phyloP scores from a whole-genome alignment of 202 grass and related monocot genomes.

The Zizania palustris region DNA sequence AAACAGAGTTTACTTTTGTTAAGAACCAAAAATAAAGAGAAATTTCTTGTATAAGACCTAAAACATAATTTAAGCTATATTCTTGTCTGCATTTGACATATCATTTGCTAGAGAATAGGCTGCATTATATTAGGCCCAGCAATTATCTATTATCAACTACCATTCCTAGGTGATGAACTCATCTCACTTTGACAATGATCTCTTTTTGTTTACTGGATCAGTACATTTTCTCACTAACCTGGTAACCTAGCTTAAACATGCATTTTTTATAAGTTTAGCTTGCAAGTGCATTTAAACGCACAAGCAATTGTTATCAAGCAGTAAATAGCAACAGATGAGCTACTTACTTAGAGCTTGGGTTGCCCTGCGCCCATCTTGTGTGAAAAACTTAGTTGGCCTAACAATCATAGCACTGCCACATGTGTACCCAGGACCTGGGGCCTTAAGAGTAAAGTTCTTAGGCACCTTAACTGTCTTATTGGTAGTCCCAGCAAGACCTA shows the following conservation, averaged over 20 bases:
- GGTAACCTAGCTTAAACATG: conserved; percentile 23
- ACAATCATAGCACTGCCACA: conserved; percentile 75
- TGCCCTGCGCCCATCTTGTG: conserved; percentile 73
- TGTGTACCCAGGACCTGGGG: conserved; percentile 91
- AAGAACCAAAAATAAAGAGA: conserved; percentile 34
- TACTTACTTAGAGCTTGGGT: conserved; percentile 95
- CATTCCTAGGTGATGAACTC: conserved; percentile 18
- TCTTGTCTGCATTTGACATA: conserved; percentile 24
- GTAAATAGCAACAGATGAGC: conserved; percentile 11
- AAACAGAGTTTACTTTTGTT: conserved; percentile 43
- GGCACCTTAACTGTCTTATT: conserved; percentile 85
- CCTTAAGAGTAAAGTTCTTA: conserved; percentile 84
- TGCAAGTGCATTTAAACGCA: conserved; percentile 35
- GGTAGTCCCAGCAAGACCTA: conserved; percentile 77
- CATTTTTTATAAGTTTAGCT: not conserved
- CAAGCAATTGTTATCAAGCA: conserved; percentile 10
- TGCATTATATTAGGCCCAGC: conserved; percentile 4
- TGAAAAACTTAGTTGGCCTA: conserved; percentile 61
- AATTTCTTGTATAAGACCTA: conserved; percentile 5
- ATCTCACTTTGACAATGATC: conserved; percentile 20
- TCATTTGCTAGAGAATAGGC: conserved; percentile 21
- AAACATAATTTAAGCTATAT: conserved; percentile 4
- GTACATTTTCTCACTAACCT: conserved; percentile 20
- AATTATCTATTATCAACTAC: conserved; percentile 28
- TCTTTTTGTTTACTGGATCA: conserved; percentile 9